Conservation (phyloP, 2,329 filamentous ascomycete species). For the Xylariaceae sp. region DNA sequence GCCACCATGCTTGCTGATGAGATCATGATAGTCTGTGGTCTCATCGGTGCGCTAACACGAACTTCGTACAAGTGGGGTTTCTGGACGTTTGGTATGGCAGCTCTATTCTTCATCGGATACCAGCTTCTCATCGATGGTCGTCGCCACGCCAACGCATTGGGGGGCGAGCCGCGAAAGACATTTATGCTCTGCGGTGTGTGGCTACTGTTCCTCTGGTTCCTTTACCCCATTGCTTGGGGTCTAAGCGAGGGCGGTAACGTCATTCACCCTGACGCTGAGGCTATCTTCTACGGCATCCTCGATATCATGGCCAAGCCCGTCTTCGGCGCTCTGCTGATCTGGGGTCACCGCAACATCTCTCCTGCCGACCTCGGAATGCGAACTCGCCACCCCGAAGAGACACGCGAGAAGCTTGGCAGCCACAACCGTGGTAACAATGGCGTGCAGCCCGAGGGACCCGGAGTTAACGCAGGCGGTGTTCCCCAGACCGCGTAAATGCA, state of each 20-base stretch:
- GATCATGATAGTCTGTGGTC: conserved; percentile 63
- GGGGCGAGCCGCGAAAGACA: conserved; percentile 45
- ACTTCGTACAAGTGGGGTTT: conserved; percentile 67
- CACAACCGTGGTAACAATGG: conserved; percentile 4
- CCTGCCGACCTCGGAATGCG: conserved; percentile 50
- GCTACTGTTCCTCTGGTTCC: conserved; percentile 58
- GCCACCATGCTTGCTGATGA: conserved; percentile 59
- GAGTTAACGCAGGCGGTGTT: conserved; percentile 13
- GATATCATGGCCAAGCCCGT: conserved; percentile 62
- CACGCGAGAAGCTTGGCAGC: conserved; percentile 17
- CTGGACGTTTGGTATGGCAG: conserved; percentile 50
- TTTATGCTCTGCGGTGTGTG: conserved; percentile 54
- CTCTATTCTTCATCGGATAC: conserved; percentile 58
- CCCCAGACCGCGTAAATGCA: too few relatives aligned
- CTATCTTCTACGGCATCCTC: conserved; percentile 64
- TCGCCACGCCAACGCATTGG: conserved; percentile 50
- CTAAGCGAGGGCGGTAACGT: conserved; percentile 61
- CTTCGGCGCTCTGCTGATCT: conserved; percentile 58
- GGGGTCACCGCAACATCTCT: conserved; percentile 59
- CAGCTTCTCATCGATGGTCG: conserved; percentile 52
- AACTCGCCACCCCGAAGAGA: conserved; percentile 26
- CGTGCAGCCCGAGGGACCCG: conserved; percentile 13
- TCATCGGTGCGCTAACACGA: conserved; percentile 60
- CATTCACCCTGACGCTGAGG: conserved; percentile 62
- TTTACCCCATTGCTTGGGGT: conserved; percentile 64